Conservation (phyloP, 2,329 filamentous ascomycete genomes). For the Penicillium psychrosexuale region DNA sequence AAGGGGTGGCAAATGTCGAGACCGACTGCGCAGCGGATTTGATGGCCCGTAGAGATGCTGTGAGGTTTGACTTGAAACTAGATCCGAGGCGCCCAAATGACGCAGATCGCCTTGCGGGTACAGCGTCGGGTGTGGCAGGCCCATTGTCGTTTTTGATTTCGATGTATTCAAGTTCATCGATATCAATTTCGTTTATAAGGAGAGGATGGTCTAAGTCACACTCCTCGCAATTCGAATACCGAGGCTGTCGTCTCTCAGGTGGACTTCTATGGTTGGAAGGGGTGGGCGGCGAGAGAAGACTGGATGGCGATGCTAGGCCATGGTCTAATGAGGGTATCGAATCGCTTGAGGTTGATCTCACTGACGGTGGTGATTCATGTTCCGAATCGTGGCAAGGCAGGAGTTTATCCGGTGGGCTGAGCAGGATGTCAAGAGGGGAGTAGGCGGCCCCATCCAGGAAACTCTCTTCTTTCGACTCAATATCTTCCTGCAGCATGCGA, state of each 20-base stretch:
- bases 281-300: conserved; percentile 44
- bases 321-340: conserved; percentile 55
- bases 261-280: conserved; percentile 38
- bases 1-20: conserved; percentile 55
- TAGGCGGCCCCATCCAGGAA: conserved; percentile 40
- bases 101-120: conserved; percentile 23
- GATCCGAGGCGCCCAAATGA: conserved; percentile 41
- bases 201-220: conserved; percentile 59
- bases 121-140: conserved; percentile 10
- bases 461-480: conserved; percentile 49
- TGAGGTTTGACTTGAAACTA: conserved; percentile 62
- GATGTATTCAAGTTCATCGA: conserved; percentile 18
- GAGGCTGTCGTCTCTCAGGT: conserved; percentile 45
- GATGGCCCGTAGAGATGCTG: conserved; percentile 59
- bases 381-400: conserved; percentile 42
- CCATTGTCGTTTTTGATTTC: conserved; percentile 19
- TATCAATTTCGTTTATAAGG: conserved; percentile 37
- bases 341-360: conserved; percentile 56
- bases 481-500: conserved; percentile 54
- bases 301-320: conserved; percentile 48
- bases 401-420: conserved; percentile 53
- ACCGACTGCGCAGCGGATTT: conserved; percentile 61
- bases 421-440: conserved; percentile 53
- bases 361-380: conserved; percentile 44
- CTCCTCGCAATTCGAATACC: conserved; percentile 53